Evolutionary conservation across 106 monocot genomes (phyloP), one percentile per base, ranked within the genome.

Genomic region (Platanthera zijinensis): DNA sequence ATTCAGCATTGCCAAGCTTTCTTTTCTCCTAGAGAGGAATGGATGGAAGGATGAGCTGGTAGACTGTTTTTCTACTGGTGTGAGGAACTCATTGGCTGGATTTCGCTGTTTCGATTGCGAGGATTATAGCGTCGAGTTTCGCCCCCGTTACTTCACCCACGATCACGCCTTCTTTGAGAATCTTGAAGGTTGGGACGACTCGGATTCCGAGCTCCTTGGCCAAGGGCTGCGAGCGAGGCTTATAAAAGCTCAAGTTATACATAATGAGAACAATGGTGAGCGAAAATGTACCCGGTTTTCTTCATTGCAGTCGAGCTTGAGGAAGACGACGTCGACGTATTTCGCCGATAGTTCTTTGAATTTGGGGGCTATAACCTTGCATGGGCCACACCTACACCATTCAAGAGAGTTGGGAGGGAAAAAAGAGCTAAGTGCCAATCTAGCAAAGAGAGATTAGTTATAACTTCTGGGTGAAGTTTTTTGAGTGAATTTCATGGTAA

Each of bases 251-350:
- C 0, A 70, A 12, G 15, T 25, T 11, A 69, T 32, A 61, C 48
- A 49, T 9, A 71, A 32, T 68, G 59, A 56, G 8, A 62, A 76
- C 50, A 76, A 54, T 50, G 22, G 12, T 56, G 39, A 75, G 54
- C n/a, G 61, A 56, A 73, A 61, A 13, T 68, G 47, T 5, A 92
- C 95, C 88, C 62, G 92, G 85, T 95, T 95, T 46, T 89, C 90
- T 75, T 95, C 63, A 49, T 95, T 95, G 84, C 95, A 95, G 53
- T 95, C 95, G 59, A 95, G 95, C 80, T 92, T 92, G 66, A 92
- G 85, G 70, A 95, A 95, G 49, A 95, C 83, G 25, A 92, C 86
- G 80, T 95, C 92, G 52, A 83, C 84, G 81, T 90, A 54, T 79
- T 87, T 88, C 81, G 92, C 86, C 3, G 95, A 84, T 49, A 95